phyloP scores from a whole-genome alignment of 805 yeast genomes.

The Dipodascopsis uninucleata region DNA sequence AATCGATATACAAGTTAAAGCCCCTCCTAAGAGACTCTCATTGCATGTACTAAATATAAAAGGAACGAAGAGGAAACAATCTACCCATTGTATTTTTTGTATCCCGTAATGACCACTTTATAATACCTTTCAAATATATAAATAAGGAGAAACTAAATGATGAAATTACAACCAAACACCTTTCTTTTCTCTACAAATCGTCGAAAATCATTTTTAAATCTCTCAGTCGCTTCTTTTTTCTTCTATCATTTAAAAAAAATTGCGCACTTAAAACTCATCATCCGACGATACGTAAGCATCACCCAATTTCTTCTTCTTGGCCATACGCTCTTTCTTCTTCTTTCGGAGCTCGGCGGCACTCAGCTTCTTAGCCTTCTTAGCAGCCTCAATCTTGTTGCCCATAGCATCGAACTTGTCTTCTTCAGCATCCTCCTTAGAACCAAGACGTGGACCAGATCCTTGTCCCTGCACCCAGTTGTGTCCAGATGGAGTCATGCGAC shows the following conservation, averaged over 20 bases:
- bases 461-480: constrained; percentile 99
- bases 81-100: too few species aligned
- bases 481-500: constrained; percentile 99
- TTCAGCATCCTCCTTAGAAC: constrained; percentile 79
- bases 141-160: too few species aligned
- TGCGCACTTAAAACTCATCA: constrained; percentile 64
- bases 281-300: constrained; percentile 98
- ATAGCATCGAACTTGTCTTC: constrained; percentile 99
- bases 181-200: too few species aligned
- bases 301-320: constrained; percentile 99
- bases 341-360: constrained; percentile 99
- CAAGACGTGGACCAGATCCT: constrained; percentile 99
- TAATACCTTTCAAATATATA: too few species aligned
- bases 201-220: too few species aligned
- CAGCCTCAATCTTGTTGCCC: constrained; percentile 99
- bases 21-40: too few species aligned
- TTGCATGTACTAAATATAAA: too few species aligned
- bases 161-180: too few species aligned
- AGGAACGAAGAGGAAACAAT: too few species aligned
- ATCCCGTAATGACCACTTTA: too few species aligned
- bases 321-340: constrained; percentile 99
- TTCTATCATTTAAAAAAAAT: background rate
- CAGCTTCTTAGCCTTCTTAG: constrained; percentile 94
- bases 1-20: too few species aligned
- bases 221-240: too few species aligned